Evolutionary conservation across 2,329 filamentous ascomycete genomes (phyloP).

Genomic region (Byssochlamys sp.): DNA sequence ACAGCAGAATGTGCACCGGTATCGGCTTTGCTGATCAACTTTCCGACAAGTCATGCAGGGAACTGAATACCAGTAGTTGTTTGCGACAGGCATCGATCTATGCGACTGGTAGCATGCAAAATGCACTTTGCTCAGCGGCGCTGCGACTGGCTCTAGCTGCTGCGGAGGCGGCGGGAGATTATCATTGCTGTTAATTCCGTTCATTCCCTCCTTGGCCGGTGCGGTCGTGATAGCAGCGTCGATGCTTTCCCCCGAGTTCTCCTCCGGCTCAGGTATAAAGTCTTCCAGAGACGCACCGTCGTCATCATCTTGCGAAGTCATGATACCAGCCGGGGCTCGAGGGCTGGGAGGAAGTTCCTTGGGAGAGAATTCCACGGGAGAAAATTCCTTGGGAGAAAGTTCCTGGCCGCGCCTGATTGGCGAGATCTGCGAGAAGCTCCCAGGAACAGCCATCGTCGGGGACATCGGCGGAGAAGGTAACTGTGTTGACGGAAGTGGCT

Average conservation of each 20-base stretch:
- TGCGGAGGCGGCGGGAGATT: slow-evolving; percentile 16
- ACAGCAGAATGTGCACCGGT: slow-evolving; percentile 34
- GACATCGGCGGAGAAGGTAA: not conserved
- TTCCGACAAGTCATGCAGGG: slow-evolving; percentile 37
- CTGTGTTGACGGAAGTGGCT: not conserved
- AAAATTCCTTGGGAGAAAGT: not conserved
- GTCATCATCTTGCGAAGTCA: not conserved
- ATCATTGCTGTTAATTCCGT: not conserved
- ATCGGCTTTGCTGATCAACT: slow-evolving; percentile 26
- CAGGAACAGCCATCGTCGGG: slow-evolving; percentile 12
- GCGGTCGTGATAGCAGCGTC: not conserved
- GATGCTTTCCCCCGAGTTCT: not conserved
- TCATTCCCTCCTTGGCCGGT: not conserved
- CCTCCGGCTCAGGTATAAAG: not conserved
- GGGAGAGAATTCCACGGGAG: too few species aligned
- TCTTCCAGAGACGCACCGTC: not conserved
- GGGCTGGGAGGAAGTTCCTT: not conserved
- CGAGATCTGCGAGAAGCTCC: slow-evolving; percentile 4
- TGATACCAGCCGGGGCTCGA: not conserved
- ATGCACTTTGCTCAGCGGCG: slow-evolving; percentile 28
- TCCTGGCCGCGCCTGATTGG: not conserved
- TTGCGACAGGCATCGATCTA: slow-evolving; percentile 23
- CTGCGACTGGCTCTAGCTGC: slow-evolving; percentile 24
- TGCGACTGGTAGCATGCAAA: slow-evolving; percentile 33
- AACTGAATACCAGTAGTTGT: slow-evolving; percentile 31